Conservation (phyloP, 305 asterid species). For the Fraxinus nigra region DNA sequence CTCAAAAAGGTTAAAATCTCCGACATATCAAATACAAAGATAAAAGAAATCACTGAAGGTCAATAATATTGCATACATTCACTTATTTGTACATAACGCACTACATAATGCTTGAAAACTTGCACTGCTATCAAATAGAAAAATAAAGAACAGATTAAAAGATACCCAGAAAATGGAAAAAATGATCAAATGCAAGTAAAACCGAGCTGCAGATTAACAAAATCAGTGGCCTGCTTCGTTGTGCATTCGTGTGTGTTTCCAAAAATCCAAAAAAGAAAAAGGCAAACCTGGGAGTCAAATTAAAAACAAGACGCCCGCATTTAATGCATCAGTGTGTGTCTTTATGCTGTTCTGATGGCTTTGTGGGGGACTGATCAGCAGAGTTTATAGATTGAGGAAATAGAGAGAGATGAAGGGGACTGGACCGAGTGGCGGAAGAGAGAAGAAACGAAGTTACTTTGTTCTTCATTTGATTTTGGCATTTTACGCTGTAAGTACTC, state of each 20-base stretch:
- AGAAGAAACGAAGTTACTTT: not conserved
- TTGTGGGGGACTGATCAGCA: not conserved
- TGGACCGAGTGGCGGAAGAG: not conserved
- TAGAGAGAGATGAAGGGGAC: not conserved
- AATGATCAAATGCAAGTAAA: not conserved
- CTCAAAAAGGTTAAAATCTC: constrained; percentile 10
- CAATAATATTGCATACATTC: not conserved
- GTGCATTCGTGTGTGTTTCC: not conserved
- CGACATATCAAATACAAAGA: not conserved
- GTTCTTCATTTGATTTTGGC: not conserved
- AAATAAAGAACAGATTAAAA: not conserved
- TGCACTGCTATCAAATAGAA: not conserved
- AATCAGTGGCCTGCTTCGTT: not conserved
- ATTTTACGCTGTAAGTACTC: not conserved
- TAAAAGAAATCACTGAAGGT: constrained; percentile 4
- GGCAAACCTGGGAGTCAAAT: not conserved
- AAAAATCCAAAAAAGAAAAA: not conserved
- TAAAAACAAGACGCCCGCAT: not conserved
- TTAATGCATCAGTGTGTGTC: not conserved
- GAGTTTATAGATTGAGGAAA: not conserved
- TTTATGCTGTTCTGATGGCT: not conserved
- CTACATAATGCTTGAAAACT: not conserved
- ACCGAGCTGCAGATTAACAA: not conserved
- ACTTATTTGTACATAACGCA: not conserved
- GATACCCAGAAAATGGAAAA: not conserved